Percentiles rank a stretch among this genome's conserved stretches.
phyloP scores from a whole-genome alignment of 129 eudicot species.

The Centaurea solstitialis region DNA sequence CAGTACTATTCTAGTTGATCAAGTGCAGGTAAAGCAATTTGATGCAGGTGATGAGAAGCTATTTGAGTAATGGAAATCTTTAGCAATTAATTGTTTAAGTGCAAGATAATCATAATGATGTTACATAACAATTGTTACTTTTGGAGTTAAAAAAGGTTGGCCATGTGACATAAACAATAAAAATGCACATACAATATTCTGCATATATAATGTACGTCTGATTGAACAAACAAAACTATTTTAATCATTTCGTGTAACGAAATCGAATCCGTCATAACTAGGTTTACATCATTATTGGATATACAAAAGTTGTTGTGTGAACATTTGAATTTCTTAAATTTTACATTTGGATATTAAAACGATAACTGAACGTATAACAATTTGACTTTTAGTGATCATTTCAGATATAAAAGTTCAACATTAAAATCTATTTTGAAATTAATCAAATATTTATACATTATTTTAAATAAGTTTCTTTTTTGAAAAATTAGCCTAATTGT shows the following conservation, averaged over 20 bases:
- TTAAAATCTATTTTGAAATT: too few relatives aligned
- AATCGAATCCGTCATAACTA: not conserved
- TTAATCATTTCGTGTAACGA: not conserved
- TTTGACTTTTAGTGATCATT: not conserved
- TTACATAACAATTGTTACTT: constrained; percentile 21
- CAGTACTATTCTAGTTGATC: too few relatives aligned
- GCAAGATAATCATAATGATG: constrained; percentile 7
- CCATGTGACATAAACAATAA: constrained; percentile 23
- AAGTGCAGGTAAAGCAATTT: too few relatives aligned
- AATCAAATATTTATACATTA: too few relatives aligned
- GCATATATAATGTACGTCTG: not conserved
- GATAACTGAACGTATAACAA: not conserved
- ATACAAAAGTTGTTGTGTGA: not conserved
- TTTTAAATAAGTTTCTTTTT: too few relatives aligned
- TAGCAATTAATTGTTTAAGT: not conserved
- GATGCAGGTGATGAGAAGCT: not conserved
- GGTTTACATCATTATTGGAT: not conserved
- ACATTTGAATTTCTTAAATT: not conserved
- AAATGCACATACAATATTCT: not conserved
- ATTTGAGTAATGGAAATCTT: not conserved
- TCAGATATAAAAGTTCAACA: not conserved
- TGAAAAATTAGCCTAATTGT: too few relatives aligned
- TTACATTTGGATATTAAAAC: not conserved
- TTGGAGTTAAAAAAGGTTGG: constrained; percentile 12
- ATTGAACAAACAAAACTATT: not conserved